Evolutionary conservation across 2,329 filamentous ascomycete species (phyloP), one percentile per base, ranked within the genome.

Genomic region (Apiospora rasikravindrae): DNA sequence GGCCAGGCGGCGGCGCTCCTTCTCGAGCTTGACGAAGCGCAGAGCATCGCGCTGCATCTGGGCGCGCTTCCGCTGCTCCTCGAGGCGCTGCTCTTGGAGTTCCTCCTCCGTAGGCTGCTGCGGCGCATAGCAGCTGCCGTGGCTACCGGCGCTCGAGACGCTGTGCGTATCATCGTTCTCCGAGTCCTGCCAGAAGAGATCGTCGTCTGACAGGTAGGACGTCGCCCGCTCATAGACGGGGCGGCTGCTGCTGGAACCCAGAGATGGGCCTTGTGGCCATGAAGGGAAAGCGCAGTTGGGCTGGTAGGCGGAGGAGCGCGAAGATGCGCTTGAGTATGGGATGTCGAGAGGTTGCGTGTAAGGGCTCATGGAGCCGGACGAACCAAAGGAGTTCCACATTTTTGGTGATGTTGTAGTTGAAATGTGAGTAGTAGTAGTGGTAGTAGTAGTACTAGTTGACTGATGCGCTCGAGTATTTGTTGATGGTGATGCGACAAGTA

Each of bases 181-280:
- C 42, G 64, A 81, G 75, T 86, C 84, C 78, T 84, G 81, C 72
- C 87, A 84, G 80, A 89, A 87, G 71, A 91, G 86, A 76, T 91
- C 90, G 81, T 91, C 90, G 83, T 92, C 90, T 57, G 89, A 90
- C 74, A 91, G 84, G 80, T 86, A 90, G 0, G 88, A 88, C 2
- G 87, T 86, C 24, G 88, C 85, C 73, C 86, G 85, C 75, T 84
- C 81, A 67, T 84, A 81, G 73, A 64, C 74, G 73, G 51, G 73
- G 72, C 57, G 74, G 33, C 57, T 64, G 51, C 42, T 42, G 57
- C 73, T 74, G 49, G 76, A 74, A 72, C 75, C 78, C 37, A 84
- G 79, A 2, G 82, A 83, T 0, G 80, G 79, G 16, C 83, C 78
- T 29, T 82, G 82, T 4, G 83, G 83, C 84, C 84, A 85, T 45